These are phyloP conservation scores for Phtheirospermum japonicum DNA, from an alignment of 257 asterid genomes.

Conservation along the genomic window DNA sequence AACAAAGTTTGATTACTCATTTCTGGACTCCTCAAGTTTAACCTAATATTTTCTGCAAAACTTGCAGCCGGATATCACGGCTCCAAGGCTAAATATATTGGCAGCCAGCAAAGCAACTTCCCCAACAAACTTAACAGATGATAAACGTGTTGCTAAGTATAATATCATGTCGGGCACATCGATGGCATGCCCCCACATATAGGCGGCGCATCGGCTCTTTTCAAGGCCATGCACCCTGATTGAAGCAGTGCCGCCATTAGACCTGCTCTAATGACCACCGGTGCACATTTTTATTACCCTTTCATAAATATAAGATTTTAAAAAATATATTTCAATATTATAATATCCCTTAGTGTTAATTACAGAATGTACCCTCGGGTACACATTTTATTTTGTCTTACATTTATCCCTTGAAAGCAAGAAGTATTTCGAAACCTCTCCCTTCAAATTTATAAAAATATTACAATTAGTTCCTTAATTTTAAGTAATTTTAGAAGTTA, in stretches of 20 bases:
- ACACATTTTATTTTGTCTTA: too few species aligned
- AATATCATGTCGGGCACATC: constrained; percentile 83
- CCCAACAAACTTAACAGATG: constrained; percentile 57
- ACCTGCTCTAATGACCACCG: constrained; percentile 84
- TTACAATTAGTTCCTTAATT: too few species aligned
- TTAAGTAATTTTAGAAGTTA: too few species aligned
- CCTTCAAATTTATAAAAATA: too few species aligned
- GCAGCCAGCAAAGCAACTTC: constrained; percentile 93
- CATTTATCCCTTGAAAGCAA: too few species aligned
- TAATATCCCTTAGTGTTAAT: too few species aligned
- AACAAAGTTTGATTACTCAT: background rate
- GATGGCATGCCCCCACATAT: constrained; percentile 95
- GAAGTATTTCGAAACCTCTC: too few species aligned
- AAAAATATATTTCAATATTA: too few species aligned
- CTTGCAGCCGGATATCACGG: constrained; percentile 86
- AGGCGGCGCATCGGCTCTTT: constrained; percentile 66
- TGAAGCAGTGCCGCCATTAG: constrained; percentile 96
- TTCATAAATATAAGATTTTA: background rate
- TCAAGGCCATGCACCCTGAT: constrained; percentile 72
- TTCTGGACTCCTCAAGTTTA: background rate
- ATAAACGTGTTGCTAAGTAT: constrained; percentile 58
- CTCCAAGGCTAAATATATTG: constrained; percentile 77
- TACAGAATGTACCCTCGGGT: too few species aligned
- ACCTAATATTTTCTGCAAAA: background rate
- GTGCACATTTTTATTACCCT: constrained; percentile 27